Conservation (phyloP, 257 asterid species). For the Rhazya stricta region DNA sequence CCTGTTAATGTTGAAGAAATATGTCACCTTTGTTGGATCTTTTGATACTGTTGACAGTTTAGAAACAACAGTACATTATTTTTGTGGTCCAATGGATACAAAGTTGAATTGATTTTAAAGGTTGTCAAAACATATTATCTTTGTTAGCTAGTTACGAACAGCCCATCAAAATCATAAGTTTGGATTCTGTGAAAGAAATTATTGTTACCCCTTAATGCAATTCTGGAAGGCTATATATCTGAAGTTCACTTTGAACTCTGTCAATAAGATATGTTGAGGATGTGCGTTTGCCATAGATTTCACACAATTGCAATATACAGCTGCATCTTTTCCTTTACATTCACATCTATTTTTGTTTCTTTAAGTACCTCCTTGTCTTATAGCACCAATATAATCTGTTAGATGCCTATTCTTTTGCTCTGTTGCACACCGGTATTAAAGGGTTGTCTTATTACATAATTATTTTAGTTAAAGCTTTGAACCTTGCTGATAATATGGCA, state of each 20-base stretch:
- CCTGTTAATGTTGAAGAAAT: not conserved
- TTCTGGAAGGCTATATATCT: not conserved
- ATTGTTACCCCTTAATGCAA: not conserved
- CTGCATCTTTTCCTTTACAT: not conserved
- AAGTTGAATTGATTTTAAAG: not conserved
- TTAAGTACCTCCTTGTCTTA: not conserved
- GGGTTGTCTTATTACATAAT: not conserved
- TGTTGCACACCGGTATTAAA: not conserved
- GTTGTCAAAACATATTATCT: not conserved
- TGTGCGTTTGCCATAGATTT: not conserved
- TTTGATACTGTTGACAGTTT: not conserved
- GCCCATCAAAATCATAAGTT: not conserved
- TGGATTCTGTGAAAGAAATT: not conserved
- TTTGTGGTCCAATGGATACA: not conserved
- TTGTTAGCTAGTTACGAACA: not conserved
- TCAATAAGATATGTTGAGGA: not conserved
- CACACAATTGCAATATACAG: not conserved
- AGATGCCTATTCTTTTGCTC: not conserved
- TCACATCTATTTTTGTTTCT: not conserved
- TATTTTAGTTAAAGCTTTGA: not conserved
- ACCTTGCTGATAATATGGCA: not conserved
- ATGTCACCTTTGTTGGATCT: not conserved
- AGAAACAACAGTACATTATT: not conserved
- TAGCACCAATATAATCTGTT: not conserved
- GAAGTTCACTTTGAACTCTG: not conserved